phyloP scores from a whole-genome alignment of 2,329 filamentous ascomycete genomes.

The Trichophyton equinum region DNA sequence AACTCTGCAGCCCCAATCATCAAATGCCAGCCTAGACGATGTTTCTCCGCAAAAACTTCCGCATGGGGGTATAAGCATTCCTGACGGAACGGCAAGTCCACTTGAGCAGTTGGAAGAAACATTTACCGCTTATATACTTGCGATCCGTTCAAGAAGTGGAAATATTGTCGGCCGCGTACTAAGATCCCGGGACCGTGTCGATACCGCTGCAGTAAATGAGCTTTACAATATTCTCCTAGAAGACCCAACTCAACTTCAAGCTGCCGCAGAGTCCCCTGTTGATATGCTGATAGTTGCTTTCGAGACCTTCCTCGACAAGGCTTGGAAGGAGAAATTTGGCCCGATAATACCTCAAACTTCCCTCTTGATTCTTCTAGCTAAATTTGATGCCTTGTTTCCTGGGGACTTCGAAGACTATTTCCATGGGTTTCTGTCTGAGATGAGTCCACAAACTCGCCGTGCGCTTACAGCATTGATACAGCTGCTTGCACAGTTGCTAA shows the following conservation, averaged over 20 bases:
- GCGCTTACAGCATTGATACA: constrained; percentile 77
- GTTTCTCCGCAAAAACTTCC: constrained; percentile 13
- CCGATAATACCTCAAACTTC: constrained; percentile 62
- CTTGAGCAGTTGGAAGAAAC: constrained; percentile 69
- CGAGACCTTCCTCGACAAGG: constrained; percentile 79
- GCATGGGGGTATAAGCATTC: constrained; percentile 38
- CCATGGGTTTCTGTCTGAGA: constrained; percentile 38
- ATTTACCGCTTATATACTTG: constrained; percentile 69
- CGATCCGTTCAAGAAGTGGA: constrained; percentile 72
- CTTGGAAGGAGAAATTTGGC: constrained; percentile 81
- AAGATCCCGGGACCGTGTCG: constrained; percentile 54
- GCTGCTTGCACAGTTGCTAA: constrained; percentile 72
- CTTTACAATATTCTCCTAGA: constrained; percentile 82
- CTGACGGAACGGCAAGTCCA: constrained; percentile 48
- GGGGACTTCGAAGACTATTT: constrained; percentile 46
- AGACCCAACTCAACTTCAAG: constrained; percentile 64
- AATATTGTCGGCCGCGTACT: constrained; percentile 70
- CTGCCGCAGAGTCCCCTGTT: constrained; percentile 60
- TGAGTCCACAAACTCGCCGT: constrained; percentile 51
- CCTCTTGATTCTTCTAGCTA: constrained; percentile 57
- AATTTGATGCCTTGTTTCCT: constrained; percentile 32
- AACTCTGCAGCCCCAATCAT: constrained; percentile 30
- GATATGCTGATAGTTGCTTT: constrained; percentile 86
- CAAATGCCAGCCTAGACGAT: constrained; percentile 23
- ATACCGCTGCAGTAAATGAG: constrained; percentile 74